These are phyloP conservation scores for Fusarium brevicatenulatum DNA, from an alignment of 2,329 filamentous ascomycete species.

Conservation along the genomic window DNA sequence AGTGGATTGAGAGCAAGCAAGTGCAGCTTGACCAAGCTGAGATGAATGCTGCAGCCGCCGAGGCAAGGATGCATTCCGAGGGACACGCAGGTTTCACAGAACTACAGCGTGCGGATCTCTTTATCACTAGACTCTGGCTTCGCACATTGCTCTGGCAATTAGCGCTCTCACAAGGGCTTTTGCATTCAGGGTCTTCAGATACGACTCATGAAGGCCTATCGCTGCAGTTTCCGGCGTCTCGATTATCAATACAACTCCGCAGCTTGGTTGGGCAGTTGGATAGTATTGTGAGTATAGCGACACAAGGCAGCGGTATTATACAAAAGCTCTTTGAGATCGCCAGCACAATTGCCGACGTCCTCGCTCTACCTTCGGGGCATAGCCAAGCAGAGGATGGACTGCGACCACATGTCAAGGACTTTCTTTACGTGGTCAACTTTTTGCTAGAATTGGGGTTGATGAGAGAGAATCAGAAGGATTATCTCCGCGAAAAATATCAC, in stretches of 20 bases:
- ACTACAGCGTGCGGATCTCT: slow-evolving; percentile 54
- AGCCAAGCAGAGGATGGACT: slow-evolving; percentile 54
- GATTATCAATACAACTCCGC: slow-evolving; percentile 53
- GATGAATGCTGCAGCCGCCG: slow-evolving; percentile 44
- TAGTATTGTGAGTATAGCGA: slow-evolving; percentile 57
- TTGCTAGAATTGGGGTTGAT: slow-evolving; percentile 61
- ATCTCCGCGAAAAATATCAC: slow-evolving; percentile 53
- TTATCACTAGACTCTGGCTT: slow-evolving; percentile 54
- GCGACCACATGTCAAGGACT: slow-evolving; percentile 61
- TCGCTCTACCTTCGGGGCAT: slow-evolving; percentile 60
- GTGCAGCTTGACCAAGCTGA: slow-evolving; percentile 54
- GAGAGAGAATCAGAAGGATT: slow-evolving; percentile 56
- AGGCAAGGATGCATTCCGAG: slow-evolving; percentile 39
- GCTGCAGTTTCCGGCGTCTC: slow-evolving; percentile 52
- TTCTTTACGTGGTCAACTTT: slow-evolving; percentile 62
- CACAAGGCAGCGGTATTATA: slow-evolving; percentile 66
- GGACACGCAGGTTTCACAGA: slow-evolving; percentile 48
- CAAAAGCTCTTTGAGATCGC: slow-evolving; percentile 70
- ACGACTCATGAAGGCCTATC: slow-evolving; percentile 52
- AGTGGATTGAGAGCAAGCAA: slow-evolving; percentile 56
- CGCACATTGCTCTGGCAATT: slow-evolving; percentile 56
- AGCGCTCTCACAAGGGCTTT: slow-evolving; percentile 52
- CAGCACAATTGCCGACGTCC: slow-evolving; percentile 67
- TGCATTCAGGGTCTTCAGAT: slow-evolving; percentile 48
- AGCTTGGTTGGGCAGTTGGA: slow-evolving; percentile 50